Evolutionary conservation across 768 basidiomycete genomes (phyloP), one percentile per base, ranked within the genome.

Genomic region (Pholiota molesta): DNA sequence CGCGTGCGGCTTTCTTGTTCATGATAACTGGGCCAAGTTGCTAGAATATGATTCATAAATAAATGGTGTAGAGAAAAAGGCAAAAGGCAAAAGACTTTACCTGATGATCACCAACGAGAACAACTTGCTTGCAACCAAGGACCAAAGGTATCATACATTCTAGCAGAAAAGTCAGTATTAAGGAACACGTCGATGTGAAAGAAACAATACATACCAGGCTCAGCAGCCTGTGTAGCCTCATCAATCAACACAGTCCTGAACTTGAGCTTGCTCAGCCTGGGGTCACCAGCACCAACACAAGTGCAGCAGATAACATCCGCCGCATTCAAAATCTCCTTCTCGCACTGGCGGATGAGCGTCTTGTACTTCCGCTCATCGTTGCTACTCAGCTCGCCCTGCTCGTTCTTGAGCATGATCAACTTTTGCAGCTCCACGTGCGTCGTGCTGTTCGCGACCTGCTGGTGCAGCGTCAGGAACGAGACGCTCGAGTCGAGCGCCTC

Each of bases 1-100:
- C 97, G n/a, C 95, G 92, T 2, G 97, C 97, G 0, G 97, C 97
- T 72, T 99, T 99, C 86, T 99, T 99, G 86, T 99, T 99, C 97
- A 99, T 99, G 74, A 99, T 98, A 69, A 99, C 97, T 7, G 97
- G 97, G 0, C 97, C 97, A 54, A 99, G 89, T 83, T 99, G 97
- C 81, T 92, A 59, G 35, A 33, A n/a, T 35, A 56, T 42, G 64
- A 40, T 57, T 2, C 59, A 62, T 29, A 64, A 49, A 29, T 33
- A 10, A 1, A 31, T 14, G 9, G 17, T 0, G 5, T 51, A 52
- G n/a, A n/a, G n/a, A 17, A 51, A 6, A 31, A 37, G 3, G 29
- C 31, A 33, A 47, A 47, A 68, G 70, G 66, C 79, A 35, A 37
- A 9, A 2, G 52, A 59, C 64, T 23, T 29, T 68, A 80, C 80